Evolutionary conservation across 805 yeast genomes (phyloP), one percentile per base, ranked within the genome.

Genomic region (Candida nemodendra): DNA sequence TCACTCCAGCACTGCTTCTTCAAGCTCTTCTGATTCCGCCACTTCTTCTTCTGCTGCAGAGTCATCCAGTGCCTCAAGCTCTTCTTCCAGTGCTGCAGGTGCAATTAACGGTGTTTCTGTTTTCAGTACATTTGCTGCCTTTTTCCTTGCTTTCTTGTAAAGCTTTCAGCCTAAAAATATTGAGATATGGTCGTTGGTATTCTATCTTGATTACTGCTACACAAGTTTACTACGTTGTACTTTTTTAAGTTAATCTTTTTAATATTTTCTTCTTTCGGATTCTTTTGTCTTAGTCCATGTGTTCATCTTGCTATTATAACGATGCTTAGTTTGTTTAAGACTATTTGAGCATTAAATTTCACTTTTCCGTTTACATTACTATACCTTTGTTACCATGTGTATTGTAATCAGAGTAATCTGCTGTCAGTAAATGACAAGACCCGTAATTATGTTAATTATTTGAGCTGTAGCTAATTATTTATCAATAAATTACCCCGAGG

Each of bases 101-200:
- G 63, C 57, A 39, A 36, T 54, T 22, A 31, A 45, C 36, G 45
- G 48, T 31, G 62, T 68, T 41, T 66, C 78, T 30, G 47, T 75
- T 55, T 61, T 73, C 43, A 74, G 75, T 64, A 64, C 72, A 38
- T 28, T 71, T 45, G 75, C 72, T 47, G 78, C 78, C 44, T 58
- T 71, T 54, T 68, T 69, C 47, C 67, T 72, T 43, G 72, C 79
- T 43, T 57, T 76, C 48, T 68, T 76, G 59, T 77, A 72, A 69
- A 59, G 18, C n/a, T n/a, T n/a, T n/a, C n/a, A n/a, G n/a, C n/a
- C n/a, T n/a, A n/a, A n/a, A n/a, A n/a, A n/a, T n/a, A n/a, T n/a
- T n/a, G n/a, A n/a, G n/a, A n/a, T n/a, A n/a, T n/a, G n/a, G n/a
- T n/a, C n/a, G n/a, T n/a, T n/a, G n/a, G n/a, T n/a, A n/a, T n/a